Evolutionary conservation across 176 grass and related monocot species (phyloP).

Genomic region (Areca catechu): DNA sequence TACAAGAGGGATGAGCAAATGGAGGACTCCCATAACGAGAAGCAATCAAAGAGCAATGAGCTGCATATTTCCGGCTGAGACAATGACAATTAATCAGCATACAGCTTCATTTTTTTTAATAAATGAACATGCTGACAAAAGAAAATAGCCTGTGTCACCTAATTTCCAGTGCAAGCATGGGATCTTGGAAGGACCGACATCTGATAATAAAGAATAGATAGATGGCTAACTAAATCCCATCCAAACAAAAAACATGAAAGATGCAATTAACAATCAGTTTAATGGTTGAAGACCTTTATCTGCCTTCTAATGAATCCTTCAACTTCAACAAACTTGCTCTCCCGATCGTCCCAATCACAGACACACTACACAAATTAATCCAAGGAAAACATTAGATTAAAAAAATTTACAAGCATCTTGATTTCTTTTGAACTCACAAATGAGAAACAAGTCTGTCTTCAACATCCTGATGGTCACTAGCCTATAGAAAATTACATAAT

Average conservation of each 20-base stretch:
- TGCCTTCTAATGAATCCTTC: conserved; percentile 82
- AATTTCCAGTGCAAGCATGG: conserved; percentile 74
- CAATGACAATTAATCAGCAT: too few relatives aligned
- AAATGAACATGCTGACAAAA: not conserved
- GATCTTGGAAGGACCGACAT: conserved; percentile 59
- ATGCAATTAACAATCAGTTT: not conserved
- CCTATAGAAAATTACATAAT: too few relatives aligned
- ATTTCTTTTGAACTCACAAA: too few relatives aligned
- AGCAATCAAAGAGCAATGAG: conserved; percentile 70
- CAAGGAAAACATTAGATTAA: not conserved
- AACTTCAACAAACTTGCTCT: conserved; percentile 60
- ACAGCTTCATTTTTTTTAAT: too few relatives aligned
- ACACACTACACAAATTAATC: conserved; percentile 46
- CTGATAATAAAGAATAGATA: conserved; percentile 1
- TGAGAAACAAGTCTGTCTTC: too few relatives aligned
- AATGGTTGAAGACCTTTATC: conserved; percentile 46
- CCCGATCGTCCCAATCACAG: conserved; percentile 79
- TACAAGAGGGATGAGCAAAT: conserved; percentile 50
- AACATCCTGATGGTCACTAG: too few relatives aligned
- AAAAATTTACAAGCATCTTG: not conserved
- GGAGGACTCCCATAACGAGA: conserved; percentile 58
- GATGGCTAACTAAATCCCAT: too few relatives aligned
- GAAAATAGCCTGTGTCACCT: conserved; percentile 28
- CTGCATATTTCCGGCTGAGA: conserved; percentile 66
- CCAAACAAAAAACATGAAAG: not conserved